Evolutionary conservation across 2,329 filamentous ascomycete genomes (phyloP).

Genomic region (Zymoseptoria tritici): DNA sequence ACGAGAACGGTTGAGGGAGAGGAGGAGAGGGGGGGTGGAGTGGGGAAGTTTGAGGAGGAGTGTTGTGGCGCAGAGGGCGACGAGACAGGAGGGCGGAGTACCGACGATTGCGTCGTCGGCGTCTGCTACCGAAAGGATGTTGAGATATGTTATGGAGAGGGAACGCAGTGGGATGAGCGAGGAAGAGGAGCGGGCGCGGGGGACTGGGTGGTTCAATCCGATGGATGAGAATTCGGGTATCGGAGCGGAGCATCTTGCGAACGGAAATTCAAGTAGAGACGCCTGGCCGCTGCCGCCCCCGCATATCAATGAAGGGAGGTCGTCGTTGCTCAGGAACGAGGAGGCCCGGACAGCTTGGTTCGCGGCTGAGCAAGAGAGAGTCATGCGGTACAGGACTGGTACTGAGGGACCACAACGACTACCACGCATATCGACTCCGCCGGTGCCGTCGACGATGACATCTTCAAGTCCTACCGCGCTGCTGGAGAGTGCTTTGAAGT

Average conservation of each 20-base stretch:
- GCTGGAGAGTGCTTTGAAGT: slow-evolving; percentile 54
- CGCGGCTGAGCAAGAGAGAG: slow-evolving; percentile 25
- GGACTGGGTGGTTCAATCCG: slow-evolving; percentile 25
- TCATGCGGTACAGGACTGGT: slow-evolving; percentile 17
- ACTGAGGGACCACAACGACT: slow-evolving; percentile 26
- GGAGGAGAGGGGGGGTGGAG: slow-evolving; percentile 24
- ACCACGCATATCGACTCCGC: slow-evolving; percentile 24
- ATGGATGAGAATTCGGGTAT: neutral
- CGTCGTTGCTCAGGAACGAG: slow-evolving; percentile 1
- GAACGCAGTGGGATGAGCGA: slow-evolving; percentile 29
- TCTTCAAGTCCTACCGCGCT: slow-evolving; percentile 27
- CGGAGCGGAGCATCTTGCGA: slow-evolving; percentile 6
- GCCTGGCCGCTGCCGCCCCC: slow-evolving; percentile 21
- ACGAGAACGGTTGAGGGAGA: slow-evolving; percentile 22
- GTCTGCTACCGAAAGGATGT: slow-evolving; percentile 30
- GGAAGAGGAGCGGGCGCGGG: slow-evolving; percentile 30
- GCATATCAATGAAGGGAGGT: neutral
- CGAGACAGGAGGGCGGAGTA: slow-evolving; percentile 18
- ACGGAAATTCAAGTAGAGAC: slow-evolving; percentile 11
- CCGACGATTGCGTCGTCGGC: slow-evolving; percentile 14
- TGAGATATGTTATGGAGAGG: slow-evolving; percentile 35
- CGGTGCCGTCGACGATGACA: slow-evolving; percentile 11
- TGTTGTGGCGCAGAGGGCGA: slow-evolving; percentile 27
- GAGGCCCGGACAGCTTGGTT: neutral
- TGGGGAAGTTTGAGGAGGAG: slow-evolving; percentile 26